Evolutionary conservation across 805 yeast species (phyloP), one percentile per base, ranked within the genome.

Genomic region (Pichia scutulata): DNA sequence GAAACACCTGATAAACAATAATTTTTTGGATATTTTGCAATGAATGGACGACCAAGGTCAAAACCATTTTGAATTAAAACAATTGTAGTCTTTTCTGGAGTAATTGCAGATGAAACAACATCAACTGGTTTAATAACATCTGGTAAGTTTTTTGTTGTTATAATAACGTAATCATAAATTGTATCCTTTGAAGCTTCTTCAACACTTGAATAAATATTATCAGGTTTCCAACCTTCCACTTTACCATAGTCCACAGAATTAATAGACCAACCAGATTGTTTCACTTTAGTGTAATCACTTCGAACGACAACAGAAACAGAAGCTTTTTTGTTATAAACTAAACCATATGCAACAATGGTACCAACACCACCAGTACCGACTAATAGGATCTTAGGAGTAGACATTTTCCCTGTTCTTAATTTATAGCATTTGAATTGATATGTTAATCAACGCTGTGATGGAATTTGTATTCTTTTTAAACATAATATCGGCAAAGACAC

Each of bases 321-420:
- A 14, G 78, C 70, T 42, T 72, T 67, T 0, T 72, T 76, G 43
- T 70, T 70, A 48, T 68, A 66, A 52, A 68, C 70, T 26, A 88
- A 69, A 0, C 86, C 79, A 45, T 78, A 73, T 0, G 93, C 88
- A 5, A 82, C 81, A 30, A 87, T 77, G 2, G 86, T 74, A 28
- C 96, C 96, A 7, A 88, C 90, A 23, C 95, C 95, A 14, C 95
- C 96, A 2, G 88, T 76, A 7, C 95, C 95, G 30, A 86, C 75
- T 9, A 85, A 68, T n/a, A 57, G 41, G 7, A 57, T 41, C 4
- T 50, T 53, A 33, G 54, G 46, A 19, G 24, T 19, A 23, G 39
- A 12, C 47, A 46, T 45, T 18, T 39, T 44, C 14, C 26, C 30
- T 43, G 28, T 40, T 4, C 10, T n/a, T 37, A 5, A n/a, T n/a